Evolutionary conservation across 495 filamentous ascomycete species (phyloP), one percentile per base, ranked within the genome.

Genomic region (Daldinia bambusicola): DNA sequence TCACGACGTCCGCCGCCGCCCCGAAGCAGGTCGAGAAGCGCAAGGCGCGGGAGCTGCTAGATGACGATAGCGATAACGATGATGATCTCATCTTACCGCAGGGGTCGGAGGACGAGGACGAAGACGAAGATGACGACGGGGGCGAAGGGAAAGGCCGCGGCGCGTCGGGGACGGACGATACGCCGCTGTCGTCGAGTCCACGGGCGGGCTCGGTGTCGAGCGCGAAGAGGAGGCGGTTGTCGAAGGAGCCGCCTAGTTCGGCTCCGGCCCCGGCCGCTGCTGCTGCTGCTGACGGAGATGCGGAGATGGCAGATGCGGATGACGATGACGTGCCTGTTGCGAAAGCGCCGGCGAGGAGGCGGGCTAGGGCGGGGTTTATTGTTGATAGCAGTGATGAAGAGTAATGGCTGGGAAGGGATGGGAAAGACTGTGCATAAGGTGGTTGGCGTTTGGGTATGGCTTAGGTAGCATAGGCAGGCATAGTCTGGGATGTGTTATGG

Each of bases 301-400:
- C 52, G 0, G 55, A 59, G n/a, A 56, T 56, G 53, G 31, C 30
- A 22, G 53, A 56, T 20, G 32, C 16, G n/a, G 53, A 63, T 14
- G 77, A 64, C 12, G 70, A 76, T 65, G 65, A 75, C 0, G 74
- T 73, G 71, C 75, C 77, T 0, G 76, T 76, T 45, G 34, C 75
- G 6, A 62, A 74, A n/a, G 67, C 66, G 6, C 61, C 63, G 1
- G 26, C 69, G 20, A 72, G 72, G 34, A 70, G 74, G 45, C 76
- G 84, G 70, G 79, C 78, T 1, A 81, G 80, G 70, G 83, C 81
- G 4, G 85, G 85, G 26, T 88, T 88, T 65, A 74, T 88, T 59
- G 64, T 87, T 51, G 87, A 89, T 72, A 88, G 86, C 43, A 86
- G 84, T 67, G 85, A 87, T 55, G 85, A 87, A 55, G 84, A 82